Evolutionary conservation across 176 grass and related monocot genomes (phyloP).

Genomic region (Guadua angustifolia): DNA sequence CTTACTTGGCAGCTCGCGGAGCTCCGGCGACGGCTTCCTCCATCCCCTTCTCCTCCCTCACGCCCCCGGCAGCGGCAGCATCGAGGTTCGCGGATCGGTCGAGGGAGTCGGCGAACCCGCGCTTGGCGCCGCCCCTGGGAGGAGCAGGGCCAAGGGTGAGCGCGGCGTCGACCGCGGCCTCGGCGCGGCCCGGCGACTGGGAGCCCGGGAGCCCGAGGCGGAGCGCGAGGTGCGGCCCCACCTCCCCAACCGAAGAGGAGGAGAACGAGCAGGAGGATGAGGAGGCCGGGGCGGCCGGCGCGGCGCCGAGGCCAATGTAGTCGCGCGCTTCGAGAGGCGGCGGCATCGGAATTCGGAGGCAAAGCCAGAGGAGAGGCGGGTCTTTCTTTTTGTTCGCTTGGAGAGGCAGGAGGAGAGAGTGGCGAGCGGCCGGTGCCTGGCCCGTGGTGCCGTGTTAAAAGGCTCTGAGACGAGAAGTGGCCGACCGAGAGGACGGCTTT

Average conservation of each 20-base stretch:
- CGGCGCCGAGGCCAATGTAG: constrained; percentile 49
- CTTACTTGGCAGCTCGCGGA: constrained; percentile 56
- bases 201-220: constrained; percentile 61
- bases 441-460: not conserved
- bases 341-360: constrained; percentile 21
- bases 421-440: not conserved
- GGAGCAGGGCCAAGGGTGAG: constrained; percentile 48
- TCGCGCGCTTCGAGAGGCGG: constrained; percentile 56
- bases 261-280: constrained; percentile 7
- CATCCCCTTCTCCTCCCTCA: not conserved
- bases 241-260: not conserved
- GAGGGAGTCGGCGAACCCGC: constrained; percentile 45
- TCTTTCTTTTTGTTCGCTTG: constrained; percentile 23
- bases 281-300: not conserved
- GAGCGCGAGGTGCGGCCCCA: constrained; percentile 54
- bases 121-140: constrained; percentile 48
- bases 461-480: constrained; percentile 33
- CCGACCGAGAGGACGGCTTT: constrained; percentile 47
- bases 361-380: not conserved
- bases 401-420: not conserved
- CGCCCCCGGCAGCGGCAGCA: not conserved
- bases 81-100: not conserved
- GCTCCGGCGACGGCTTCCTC: constrained; percentile 19
- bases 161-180: constrained; percentile 41
- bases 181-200: constrained; percentile 30